Evolutionary conservation across 1,284 basidiomycete genomes (phyloP).

Genomic region (Moesziomyces antarcticus): DNA sequence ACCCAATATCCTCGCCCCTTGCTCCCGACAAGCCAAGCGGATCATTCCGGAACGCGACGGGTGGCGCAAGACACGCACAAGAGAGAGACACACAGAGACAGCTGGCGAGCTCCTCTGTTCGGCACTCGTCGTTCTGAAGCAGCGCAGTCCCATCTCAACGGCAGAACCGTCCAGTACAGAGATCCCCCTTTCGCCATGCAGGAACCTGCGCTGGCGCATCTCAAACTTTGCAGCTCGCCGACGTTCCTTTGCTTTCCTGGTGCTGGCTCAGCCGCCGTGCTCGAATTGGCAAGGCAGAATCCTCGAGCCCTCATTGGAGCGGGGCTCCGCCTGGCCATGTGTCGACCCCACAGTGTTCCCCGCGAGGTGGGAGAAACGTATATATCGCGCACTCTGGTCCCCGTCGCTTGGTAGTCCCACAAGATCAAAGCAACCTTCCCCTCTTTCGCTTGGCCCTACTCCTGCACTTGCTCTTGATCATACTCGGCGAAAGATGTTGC

Average conservation of each 20-base stretch:
- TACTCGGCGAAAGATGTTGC: slow-evolving; percentile 19
- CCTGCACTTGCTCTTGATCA: background rate
- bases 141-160: too few relatives aligned
- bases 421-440: background rate
- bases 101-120: too few relatives aligned
- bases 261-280: background rate
- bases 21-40: background rate
- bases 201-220: background rate
- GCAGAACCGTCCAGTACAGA: background rate
- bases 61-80: background rate
- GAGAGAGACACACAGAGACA: background rate
- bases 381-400: background rate
- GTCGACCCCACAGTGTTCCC: background rate
- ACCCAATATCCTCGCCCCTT: too few relatives aligned
- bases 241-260: background rate
- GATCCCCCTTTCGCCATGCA: background rate
- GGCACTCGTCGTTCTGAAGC: too few relatives aligned
- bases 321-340: background rate
- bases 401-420: background rate
- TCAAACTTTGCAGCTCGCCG: background rate
- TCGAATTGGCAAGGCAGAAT: background rate
- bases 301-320: background rate
- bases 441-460: background rate
- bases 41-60: background rate
- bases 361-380: background rate